These are phyloP conservation scores for Crepidotus sp. DNA, from an alignment of 1,284 basidiomycete genomes.

Conservation along the genomic window DNA sequence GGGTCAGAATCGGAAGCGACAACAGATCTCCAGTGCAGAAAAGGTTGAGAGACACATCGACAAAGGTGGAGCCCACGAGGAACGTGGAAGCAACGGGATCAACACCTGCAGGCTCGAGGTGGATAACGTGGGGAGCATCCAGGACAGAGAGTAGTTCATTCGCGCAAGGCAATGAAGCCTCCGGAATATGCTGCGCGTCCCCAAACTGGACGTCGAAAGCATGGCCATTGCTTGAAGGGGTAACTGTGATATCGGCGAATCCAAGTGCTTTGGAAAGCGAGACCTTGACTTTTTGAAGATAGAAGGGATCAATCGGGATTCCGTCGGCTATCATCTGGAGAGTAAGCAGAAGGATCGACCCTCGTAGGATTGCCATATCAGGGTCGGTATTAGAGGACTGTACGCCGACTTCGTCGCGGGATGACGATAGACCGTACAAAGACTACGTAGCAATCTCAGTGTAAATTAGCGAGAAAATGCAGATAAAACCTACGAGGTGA, in stretches of 20 bases:
- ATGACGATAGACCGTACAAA: conserved; percentile 37
- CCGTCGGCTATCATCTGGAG: conserved; percentile 60
- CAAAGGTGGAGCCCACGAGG: conserved; percentile 52
- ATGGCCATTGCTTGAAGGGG: conserved; percentile 38
- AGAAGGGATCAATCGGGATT: conserved; percentile 39
- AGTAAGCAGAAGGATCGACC: conserved; percentile 48
- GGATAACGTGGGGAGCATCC: conserved; percentile 41
- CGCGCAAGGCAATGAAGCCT: conserved; percentile 44
- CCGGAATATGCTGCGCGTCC: conserved; percentile 33
- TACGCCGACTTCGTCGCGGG: conserved; percentile 19
- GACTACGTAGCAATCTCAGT: conserved; percentile 27
- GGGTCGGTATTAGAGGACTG: conserved; percentile 28
- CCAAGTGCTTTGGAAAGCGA: conserved; percentile 49
- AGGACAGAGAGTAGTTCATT: conserved; percentile 47
- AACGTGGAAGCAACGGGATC: conserved; percentile 32
- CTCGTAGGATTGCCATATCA: conserved; percentile 40
- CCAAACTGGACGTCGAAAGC: conserved; percentile 47
- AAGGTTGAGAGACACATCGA: conserved; percentile 47
- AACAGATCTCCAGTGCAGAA: conserved; percentile 38
- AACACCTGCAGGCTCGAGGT: conserved; percentile 30
- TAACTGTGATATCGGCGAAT: conserved; percentile 40
- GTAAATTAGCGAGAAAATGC: not conserved
- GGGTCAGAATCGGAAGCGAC: conserved; percentile 40
- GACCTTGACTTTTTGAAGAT: conserved; percentile 52
- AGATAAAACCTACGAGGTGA: conserved; percentile 30